These are phyloP conservation scores for Sugiyamaella japonica DNA, from an alignment of 1,139 yeast genomes.

Conservation along the genomic window DNA sequence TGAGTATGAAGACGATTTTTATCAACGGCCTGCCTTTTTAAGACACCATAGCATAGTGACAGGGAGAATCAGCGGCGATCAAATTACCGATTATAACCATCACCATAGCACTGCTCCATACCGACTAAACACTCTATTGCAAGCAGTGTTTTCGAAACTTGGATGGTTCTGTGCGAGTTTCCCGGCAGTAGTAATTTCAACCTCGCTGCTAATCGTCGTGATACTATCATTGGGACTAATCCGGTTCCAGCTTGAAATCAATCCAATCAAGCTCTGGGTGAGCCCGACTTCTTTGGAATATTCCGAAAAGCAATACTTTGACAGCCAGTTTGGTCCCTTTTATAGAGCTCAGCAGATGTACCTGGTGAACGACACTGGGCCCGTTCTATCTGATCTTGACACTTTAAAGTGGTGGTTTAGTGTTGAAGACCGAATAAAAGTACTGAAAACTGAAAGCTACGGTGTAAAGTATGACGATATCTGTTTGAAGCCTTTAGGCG, in stretches of 20 bases:
- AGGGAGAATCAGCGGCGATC: constrained; percentile 7
- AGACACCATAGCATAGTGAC: constrained; percentile 15
- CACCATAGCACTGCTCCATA: constrained; percentile 40
- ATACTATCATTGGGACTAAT: constrained; percentile 56
- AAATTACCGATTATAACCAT: neutral
- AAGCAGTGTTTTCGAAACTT: constrained; percentile 47
- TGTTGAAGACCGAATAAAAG: constrained; percentile 58
- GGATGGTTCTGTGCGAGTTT: constrained; percentile 48
- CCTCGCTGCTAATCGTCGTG: constrained; percentile 48
- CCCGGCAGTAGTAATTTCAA: constrained; percentile 57
- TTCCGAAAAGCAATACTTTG: constrained; percentile 67
- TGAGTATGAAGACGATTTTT: constrained; percentile 35
- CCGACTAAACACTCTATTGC: constrained; percentile 47
- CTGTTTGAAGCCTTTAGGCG: constrained; percentile 78
- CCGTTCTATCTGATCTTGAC: constrained; percentile 59
- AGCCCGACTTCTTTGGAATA: constrained; percentile 74
- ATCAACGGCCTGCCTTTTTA: constrained; percentile 26
- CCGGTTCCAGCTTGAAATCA: constrained; percentile 62
- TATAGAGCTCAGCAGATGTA: constrained; percentile 85
- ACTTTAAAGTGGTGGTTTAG: constrained; percentile 85
- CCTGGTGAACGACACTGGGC: constrained; percentile 66
- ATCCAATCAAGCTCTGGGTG: constrained; percentile 89
- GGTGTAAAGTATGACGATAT: constrained; percentile 52
- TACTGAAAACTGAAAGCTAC: constrained; percentile 27
- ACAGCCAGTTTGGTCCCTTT: constrained; percentile 85